Percentiles rank a stretch among this genome's conserved stretches.
Evolutionary conservation across 305 asterid species (phyloP).

Genomic region (Solanum hybrid): DNA sequence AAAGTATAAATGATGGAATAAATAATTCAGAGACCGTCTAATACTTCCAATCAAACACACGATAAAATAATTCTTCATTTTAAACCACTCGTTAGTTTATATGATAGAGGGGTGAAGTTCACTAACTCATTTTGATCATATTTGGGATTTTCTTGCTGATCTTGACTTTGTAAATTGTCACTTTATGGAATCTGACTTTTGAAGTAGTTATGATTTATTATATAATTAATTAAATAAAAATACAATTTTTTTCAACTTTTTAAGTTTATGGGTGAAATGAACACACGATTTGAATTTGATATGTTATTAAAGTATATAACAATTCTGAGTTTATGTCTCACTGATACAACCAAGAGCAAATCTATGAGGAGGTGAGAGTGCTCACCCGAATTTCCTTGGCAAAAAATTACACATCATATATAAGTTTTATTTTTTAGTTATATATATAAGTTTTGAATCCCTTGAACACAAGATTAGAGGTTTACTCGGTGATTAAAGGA

Average conservation of each 20-base stretch:
- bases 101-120: background rate
- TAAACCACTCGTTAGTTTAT: background rate
- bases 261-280: background rate
- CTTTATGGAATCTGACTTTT: background rate
- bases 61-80: background rate
- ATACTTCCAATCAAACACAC: too few species aligned
- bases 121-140: background rate
- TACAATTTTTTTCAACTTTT: background rate
- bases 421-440: too few species aligned
- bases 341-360: background rate
- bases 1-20: too few species aligned
- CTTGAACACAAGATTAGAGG: background rate
- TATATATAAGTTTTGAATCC: too few species aligned
- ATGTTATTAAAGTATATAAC: background rate
- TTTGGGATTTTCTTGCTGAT: background rate
- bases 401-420: background rate
- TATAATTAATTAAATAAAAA: background rate
- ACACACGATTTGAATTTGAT: background rate
- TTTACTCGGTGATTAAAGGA: background rate
- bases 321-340: background rate
- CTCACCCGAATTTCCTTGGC: rapidly evolving
- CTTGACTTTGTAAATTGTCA: background rate
- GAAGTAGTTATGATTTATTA: background rate
- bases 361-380: background rate
- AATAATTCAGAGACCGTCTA: too few species aligned